These are phyloP conservation scores for Nephromyces sp. DNA, from an alignment of 169 alveolate species.

Conservation along the genomic window DNA sequence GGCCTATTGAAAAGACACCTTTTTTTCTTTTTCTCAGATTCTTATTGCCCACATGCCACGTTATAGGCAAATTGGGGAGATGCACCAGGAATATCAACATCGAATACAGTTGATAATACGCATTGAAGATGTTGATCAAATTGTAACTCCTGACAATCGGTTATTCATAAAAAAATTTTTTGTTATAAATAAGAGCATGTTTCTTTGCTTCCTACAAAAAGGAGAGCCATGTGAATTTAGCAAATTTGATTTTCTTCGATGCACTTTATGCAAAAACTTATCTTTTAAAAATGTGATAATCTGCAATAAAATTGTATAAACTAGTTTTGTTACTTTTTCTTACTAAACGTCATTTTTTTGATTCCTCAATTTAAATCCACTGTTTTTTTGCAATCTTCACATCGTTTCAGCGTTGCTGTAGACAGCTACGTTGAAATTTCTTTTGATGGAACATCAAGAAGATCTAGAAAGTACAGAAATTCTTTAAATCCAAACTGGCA, in stretches of 20 bases:
- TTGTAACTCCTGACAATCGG: constrained; percentile 22
- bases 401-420: neutral
- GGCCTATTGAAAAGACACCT: no score
- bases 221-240: no score
- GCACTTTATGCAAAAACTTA: no score
- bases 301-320: no score
- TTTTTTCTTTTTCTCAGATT: neutral
- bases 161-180: no score
- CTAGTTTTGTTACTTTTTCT: no score
- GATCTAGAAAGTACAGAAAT: constrained; percentile 4
- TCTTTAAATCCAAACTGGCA: constrained; percentile 19
- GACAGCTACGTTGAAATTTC: constrained; percentile 21
- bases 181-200: no score
- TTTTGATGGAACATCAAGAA: constrained; percentile 25
- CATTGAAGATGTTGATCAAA: constrained; percentile 9
- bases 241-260: no score
- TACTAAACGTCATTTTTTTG: no score
- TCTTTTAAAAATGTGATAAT: no score
- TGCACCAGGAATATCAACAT: neutral
- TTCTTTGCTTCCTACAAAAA: no score
- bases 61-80: constrained; percentile 25
- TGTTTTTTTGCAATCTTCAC: neutral
- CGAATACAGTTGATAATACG: constrained; percentile 7
- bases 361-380: no score
- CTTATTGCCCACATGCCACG: constrained; percentile 26